Evolutionary conservation across 1,284 basidiomycete genomes (phyloP), one percentile per base, ranked within the genome.

Genomic region (Veloporphyrellus conicus): DNA sequence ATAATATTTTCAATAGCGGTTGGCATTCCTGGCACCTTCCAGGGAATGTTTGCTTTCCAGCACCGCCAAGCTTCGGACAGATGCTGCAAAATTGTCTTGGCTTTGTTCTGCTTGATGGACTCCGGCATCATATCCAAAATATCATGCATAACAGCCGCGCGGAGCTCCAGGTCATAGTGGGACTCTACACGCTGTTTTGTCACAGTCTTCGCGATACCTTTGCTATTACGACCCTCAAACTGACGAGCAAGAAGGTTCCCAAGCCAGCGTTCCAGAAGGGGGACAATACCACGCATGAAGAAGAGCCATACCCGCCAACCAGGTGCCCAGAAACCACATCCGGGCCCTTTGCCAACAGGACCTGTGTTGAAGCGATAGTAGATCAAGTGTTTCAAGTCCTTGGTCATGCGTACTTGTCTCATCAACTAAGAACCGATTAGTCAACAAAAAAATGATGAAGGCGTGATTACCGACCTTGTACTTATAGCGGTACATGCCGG

Each of bases 241-340:
- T 99, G 95, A 70, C 96, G 85, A 34, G 96, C 96, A 43, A 99
- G 84, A 59, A 99, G 71, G 68, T 99, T 99, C 29, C 96, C 94
- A 36, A 99, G 82, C 86, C 96, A 99, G 69, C 94, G 78, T 68
- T 99, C 95, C 11, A 99, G 82, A 7, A 99, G 79, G 12, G 96
- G 96, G 0, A 98, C 93, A 60, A 99, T 98, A 52, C 96, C 96
- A 45, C 96, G 86, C 85, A 99, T 90, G 78, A 99, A 99, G 78
- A 99, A 99, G 53, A 99, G 75, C 96, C 96, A 99, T 7, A 99
- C 96, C 45, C 96, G 82, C 96, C 96, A 99, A 28, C 95, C 96
- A 16, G 96, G 96, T 45, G 94, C 93, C 96, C 96, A 99, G 79
- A 99, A 99, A 52, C 96, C 96, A 60, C 93, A 93, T 66, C 96